Percentiles rank a stretch among this genome's conserved stretches.
Conservation (phyloP, 192 early-diverging fungal genomes). For the Umbelopsis vinacea region DNA sequence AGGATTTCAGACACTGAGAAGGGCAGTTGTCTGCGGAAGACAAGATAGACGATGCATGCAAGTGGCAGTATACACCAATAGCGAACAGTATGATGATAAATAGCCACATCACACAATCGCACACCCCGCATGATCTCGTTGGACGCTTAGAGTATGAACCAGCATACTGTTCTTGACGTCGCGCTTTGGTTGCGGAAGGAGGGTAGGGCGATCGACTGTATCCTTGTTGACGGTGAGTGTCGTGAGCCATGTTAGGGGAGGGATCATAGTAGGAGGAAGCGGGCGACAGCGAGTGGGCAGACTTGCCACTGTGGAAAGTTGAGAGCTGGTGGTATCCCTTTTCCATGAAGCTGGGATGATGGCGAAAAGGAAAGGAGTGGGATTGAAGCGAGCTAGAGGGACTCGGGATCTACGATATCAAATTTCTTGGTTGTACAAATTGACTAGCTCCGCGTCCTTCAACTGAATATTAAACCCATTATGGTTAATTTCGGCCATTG, state of each 20-base stretch:
- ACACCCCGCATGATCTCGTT: background rate
- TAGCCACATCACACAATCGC: background rate
- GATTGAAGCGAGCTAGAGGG: background rate
- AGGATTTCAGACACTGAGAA: background rate
- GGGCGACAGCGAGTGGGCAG: background rate
- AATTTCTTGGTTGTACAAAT: background rate
- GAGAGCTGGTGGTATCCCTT: conserved; percentile 11
- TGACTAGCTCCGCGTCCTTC: background rate
- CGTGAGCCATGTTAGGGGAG: conserved; percentile 7
- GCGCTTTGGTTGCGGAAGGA: background rate
- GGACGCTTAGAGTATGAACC: background rate
- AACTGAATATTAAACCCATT: background rate
- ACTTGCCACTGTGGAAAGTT: background rate
- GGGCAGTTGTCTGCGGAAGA: background rate
- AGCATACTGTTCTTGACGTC: conserved; percentile 4
- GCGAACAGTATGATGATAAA: background rate
- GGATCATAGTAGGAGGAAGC: background rate
- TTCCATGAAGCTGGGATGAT: background rate
- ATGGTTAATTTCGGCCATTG: background rate
- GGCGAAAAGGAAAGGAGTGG: background rate
- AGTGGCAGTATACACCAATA: background rate
- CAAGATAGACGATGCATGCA: background rate
- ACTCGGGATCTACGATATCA: too few species aligned
- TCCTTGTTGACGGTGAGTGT: background rate
- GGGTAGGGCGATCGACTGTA: background rate